Conservation (phyloP, 2,329 filamentous ascomycete species). For the Aspergillus floridensis region DNA sequence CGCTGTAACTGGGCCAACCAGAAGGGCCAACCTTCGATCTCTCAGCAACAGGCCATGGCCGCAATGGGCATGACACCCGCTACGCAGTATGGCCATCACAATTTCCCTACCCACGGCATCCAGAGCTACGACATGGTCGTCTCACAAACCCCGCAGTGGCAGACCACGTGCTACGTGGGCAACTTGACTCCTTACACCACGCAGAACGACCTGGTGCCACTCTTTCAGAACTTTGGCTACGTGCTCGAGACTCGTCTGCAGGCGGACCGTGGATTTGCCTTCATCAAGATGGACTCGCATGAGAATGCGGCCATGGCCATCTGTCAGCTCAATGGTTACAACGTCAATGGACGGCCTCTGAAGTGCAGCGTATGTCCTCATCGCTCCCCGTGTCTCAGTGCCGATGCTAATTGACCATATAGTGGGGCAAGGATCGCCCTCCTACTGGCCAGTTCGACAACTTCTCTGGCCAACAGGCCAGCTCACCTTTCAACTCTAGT, state of each 20-base stretch:
- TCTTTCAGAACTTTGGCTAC: conserved; percentile 98
- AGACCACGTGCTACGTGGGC: conserved; percentile 97
- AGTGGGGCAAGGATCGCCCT: conserved; percentile 99
- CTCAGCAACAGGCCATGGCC: conserved; percentile 94
- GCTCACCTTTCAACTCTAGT: conserved; percentile 66
- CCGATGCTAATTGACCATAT: conserved; percentile 26
- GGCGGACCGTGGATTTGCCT: conserved; percentile 94
- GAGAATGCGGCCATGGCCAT: conserved; percentile 98
- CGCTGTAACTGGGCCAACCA: conserved; percentile 99
- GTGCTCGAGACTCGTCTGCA: conserved; percentile 98
- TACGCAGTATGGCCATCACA: conserved; percentile 76
- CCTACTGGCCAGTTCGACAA: conserved; percentile 80
- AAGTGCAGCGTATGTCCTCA: conserved; percentile 91
- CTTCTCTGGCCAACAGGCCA: conserved; percentile 76
- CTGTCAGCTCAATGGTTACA: conserved; percentile 95
- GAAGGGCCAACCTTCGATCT: conserved; percentile 98
- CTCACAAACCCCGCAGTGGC: conserved; percentile 92
- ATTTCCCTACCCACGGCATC: conserved; percentile 94
- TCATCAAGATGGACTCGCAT: conserved; percentile 98
- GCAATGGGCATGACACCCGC: conserved; percentile 98
- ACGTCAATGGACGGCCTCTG: conserved; percentile 91
- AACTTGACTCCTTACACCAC: conserved; percentile 98
- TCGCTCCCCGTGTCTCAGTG: conserved; percentile 23
- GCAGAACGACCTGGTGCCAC: conserved; percentile 90
- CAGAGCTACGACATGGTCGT: conserved; percentile 98